Evolutionary conservation across 1,284 basidiomycete species (phyloP).

Genomic region (Peniophora sp.): DNA sequence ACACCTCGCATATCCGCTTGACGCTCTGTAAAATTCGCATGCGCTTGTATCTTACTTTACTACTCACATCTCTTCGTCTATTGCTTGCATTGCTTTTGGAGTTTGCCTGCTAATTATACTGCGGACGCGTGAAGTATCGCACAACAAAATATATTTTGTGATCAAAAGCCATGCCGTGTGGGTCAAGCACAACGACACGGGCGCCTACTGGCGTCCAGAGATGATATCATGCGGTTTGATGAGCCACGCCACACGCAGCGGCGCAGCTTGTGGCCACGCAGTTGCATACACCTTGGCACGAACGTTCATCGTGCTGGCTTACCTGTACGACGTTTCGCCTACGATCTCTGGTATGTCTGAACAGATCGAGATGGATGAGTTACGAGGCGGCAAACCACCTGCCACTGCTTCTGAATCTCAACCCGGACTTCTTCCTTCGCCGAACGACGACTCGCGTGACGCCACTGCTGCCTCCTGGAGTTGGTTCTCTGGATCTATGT

Average conservation of each 20-base stretch:
- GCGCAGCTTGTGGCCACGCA: too few relatives aligned
- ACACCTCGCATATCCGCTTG: background rate
- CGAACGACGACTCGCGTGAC: conserved; percentile 3
- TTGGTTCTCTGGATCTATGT: conserved; percentile 11
- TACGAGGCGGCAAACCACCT: background rate
- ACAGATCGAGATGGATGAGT: conserved; percentile 8
- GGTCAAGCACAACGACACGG: too few relatives aligned
- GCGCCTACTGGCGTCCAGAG: too few relatives aligned
- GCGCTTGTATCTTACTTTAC: background rate
- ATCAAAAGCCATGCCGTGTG: too few relatives aligned
- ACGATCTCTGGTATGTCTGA: conserved; percentile 6
- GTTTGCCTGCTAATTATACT: too few relatives aligned
- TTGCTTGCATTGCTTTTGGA: too few relatives aligned
- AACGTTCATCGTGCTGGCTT: background rate
- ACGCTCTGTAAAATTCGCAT: background rate
- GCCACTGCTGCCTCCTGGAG: conserved; percentile 8
- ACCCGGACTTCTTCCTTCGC: background rate
- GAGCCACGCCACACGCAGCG: too few relatives aligned
- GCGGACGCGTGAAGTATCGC: too few relatives aligned
- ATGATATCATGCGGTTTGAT: too few relatives aligned
- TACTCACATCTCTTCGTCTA: too few relatives aligned
- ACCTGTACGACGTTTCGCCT: background rate
- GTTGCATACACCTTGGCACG: too few relatives aligned
- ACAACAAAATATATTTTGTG: too few relatives aligned
- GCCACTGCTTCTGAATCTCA: background rate